Conservation (phyloP, 495 filamentous ascomycete genomes). For the Neurospora sublineolata region DNA sequence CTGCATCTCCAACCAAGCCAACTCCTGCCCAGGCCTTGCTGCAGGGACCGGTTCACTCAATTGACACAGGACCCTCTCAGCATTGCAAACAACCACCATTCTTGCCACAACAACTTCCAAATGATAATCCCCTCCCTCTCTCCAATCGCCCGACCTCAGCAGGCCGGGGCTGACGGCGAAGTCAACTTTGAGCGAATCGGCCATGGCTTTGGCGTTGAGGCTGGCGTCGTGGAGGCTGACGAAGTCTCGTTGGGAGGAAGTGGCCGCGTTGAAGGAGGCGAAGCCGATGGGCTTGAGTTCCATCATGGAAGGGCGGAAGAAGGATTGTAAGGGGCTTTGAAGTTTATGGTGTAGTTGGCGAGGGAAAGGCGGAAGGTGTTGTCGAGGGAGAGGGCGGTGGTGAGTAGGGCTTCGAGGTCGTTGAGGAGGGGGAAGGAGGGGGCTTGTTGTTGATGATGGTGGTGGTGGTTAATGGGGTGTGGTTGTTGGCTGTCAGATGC, state of each 20-base stretch:
- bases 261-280: not conserved
- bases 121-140: not conserved
- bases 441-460: not conserved
- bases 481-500: not conserved
- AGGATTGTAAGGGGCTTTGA: not conserved
- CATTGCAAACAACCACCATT: not conserved
- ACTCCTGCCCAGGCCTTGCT: not conserved
- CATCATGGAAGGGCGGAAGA: not conserved
- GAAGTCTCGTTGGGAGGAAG: not conserved
- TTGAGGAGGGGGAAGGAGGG: not conserved
- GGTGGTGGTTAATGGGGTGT: not conserved
- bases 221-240: not conserved
- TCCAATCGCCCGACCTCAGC: not conserved
- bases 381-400: not conserved
- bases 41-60: not conserved
- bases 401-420: not conserved
- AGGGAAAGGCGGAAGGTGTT: not conserved
- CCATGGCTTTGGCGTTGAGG: not conserved
- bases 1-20: not conserved
- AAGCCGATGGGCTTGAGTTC: not conserved
- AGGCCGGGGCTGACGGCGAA: not conserved
- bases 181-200: not conserved
- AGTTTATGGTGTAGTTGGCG: not conserved
- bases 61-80: not conserved
- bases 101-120: not conserved